Percentiles rank a stretch among this genome's conserved stretches.
Evolutionary conservation across 2,329 filamentous ascomycete genomes (phyloP).

Genomic region (Calonectria pauciramosa): DNA sequence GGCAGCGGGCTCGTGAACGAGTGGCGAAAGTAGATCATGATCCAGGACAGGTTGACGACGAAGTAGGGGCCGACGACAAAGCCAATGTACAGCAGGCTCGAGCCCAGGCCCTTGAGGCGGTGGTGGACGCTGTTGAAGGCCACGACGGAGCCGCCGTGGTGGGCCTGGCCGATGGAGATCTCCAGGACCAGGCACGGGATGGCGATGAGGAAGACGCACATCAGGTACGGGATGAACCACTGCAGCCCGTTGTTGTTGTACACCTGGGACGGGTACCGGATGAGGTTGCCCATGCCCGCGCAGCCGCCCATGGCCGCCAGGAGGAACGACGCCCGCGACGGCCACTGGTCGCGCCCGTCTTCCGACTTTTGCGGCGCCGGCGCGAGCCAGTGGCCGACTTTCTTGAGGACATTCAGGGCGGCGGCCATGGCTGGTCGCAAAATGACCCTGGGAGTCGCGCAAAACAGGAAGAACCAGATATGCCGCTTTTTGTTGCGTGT

Average conservation of each 20-base stretch:
- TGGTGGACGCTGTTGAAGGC: constrained; percentile 67
- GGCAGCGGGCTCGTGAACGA: constrained; percentile 68
- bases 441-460: neutral
- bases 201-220: constrained; percentile 68
- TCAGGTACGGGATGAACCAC: constrained; percentile 71
- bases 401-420: constrained; percentile 44
- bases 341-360: constrained; percentile 67
- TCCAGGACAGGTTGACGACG: constrained; percentile 62
- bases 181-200: constrained; percentile 70
- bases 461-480: neutral
- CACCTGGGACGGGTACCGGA: constrained; percentile 69
- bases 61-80: constrained; percentile 71
- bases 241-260: constrained; percentile 73
- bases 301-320: constrained; percentile 72
- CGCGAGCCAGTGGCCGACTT: constrained; percentile 50
- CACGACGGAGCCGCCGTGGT: constrained; percentile 68
- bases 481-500: neutral
- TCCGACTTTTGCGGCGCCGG: constrained; percentile 53
- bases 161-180: constrained; percentile 78
- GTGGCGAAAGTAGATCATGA: constrained; percentile 63
- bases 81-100: constrained; percentile 65
- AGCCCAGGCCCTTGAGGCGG: constrained; percentile 66
- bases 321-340: constrained; percentile 66
- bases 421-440: constrained; percentile 33
- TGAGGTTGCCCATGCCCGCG: constrained; percentile 69